phyloP scores from a whole-genome alignment of 768 basidiomycete species.

The Tricholoma furcatifolium region DNA sequence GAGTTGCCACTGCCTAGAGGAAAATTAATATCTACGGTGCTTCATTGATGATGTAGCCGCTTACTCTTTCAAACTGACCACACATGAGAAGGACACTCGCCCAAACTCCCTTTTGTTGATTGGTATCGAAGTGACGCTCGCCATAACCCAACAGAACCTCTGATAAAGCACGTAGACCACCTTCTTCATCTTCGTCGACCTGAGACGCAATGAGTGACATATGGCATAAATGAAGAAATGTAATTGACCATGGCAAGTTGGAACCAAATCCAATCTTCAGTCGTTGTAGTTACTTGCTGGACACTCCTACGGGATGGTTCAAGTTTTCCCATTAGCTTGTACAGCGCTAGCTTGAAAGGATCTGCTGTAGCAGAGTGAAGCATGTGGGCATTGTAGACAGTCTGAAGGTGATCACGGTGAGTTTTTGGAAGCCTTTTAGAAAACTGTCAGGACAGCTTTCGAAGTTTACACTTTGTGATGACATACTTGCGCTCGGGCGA shows the following conservation, averaged over 20 bases:
- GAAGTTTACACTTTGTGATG: background rate
- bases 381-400: constrained; percentile 85
- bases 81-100: constrained; percentile 84
- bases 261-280: constrained; percentile 99
- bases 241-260: constrained; percentile 77
- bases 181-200: constrained; percentile 83
- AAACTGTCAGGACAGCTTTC: background rate
- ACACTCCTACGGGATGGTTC: constrained; percentile 81
- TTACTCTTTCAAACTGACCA: constrained; percentile 90
- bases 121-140: constrained; percentile 77
- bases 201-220: constrained; percentile 21
- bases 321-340: constrained; percentile 92
- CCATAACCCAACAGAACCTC: constrained; percentile 80
- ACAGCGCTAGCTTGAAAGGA: constrained; percentile 94
- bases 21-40: background rate
- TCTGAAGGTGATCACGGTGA: constrained; percentile 78
- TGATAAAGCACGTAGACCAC: constrained; percentile 68
- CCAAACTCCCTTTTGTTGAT: constrained; percentile 71
- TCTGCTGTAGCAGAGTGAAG: constrained; percentile 84
- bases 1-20: constrained; percentile 78
- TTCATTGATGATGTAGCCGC: constrained; percentile 18
- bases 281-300: constrained; percentile 82
- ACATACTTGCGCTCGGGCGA: constrained; percentile 74
- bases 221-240: background rate
- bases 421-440: constrained; percentile 60